Percentiles rank a stretch among this genome's conserved stretches.
Evolutionary conservation across 768 basidiomycete genomes (phyloP).

Genomic region (Russula abietina): DNA sequence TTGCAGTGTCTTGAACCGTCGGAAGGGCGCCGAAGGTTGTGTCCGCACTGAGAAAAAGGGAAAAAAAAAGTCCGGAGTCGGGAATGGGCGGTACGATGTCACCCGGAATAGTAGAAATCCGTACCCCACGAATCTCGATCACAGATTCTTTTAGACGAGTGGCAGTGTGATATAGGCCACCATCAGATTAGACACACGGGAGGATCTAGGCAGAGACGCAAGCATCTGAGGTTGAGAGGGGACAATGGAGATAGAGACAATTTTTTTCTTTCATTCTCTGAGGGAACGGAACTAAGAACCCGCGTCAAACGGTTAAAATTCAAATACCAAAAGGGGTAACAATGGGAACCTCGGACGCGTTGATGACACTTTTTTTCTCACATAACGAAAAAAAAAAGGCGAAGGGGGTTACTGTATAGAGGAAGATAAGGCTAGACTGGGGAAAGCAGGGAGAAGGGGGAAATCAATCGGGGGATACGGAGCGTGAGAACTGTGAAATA

Average conservation of each 20-base stretch:
- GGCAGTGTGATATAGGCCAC: slow-evolving; percentile 15
- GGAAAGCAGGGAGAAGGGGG: neutral
- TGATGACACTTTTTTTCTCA: neutral
- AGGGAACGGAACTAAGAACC: no score
- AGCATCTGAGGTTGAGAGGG: neutral
- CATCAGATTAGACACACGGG: slow-evolving; percentile 6
- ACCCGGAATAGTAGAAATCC: slow-evolving; percentile 7
- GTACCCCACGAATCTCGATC: slow-evolving; percentile 16
- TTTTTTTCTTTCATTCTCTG: no score
- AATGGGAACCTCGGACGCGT: slow-evolving; percentile 3
- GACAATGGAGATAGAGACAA: neutral
- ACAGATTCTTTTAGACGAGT: slow-evolving; percentile 10
- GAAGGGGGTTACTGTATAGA: neutral
- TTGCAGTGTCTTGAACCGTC: neutral
- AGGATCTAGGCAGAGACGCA: neutral
- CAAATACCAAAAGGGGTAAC: slow-evolving; percentile 19
- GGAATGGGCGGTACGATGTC: neutral
- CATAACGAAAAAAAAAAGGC: neutral
- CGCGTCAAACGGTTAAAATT: slow-evolving; percentile 21
- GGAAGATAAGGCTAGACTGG: slow-evolving; percentile 4
- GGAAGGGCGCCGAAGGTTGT: neutral
- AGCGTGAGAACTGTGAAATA: slow-evolving; percentile 20
- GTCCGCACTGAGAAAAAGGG: neutral
- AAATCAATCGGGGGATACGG: neutral
- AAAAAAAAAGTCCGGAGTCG: neutral